phyloP scores from a whole-genome alignment of 176 grass and related monocot species.

The Carex littledalei region DNA sequence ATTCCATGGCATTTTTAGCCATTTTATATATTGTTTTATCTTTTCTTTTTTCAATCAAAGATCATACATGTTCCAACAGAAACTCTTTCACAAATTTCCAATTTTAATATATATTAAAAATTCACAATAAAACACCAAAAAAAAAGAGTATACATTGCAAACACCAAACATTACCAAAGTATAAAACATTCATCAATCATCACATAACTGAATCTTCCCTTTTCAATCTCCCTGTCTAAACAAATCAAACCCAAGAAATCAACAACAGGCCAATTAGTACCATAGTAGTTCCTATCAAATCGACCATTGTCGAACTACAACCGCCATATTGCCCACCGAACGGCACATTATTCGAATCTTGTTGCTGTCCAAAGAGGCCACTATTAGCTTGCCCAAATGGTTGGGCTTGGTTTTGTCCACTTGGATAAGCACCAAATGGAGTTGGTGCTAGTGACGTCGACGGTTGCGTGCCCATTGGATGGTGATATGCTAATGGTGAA shows the following conservation, averaged over 20 bases:
- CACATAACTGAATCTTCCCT: not conserved
- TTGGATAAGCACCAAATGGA: conserved; percentile 13
- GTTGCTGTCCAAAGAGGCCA: conserved; percentile 13
- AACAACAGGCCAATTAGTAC: not conserved
- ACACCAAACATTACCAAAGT: not conserved
- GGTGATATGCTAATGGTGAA: conserved; percentile 1
- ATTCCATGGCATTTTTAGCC: not conserved
- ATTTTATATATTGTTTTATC: not conserved
- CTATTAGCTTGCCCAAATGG: conserved; percentile 13
- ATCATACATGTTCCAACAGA: not conserved
- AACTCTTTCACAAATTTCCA: not conserved
- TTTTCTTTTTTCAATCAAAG: not conserved
- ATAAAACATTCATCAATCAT: not conserved
- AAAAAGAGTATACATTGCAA: not conserved
- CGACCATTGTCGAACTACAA: not conserved
- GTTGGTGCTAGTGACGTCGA: not conserved
- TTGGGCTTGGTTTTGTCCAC: not conserved
- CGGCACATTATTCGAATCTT: not conserved
- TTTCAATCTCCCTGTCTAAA: not conserved
- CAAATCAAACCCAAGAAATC: conserved; percentile 13
- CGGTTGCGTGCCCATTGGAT: not conserved
- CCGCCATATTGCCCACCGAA: not conserved
- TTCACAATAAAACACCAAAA: not conserved
- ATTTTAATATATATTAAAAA: not conserved
- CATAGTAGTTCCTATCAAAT: not conserved